phyloP scores from a whole-genome alignment of 2,329 filamentous ascomycete species.

The Venturia pyrina region DNA sequence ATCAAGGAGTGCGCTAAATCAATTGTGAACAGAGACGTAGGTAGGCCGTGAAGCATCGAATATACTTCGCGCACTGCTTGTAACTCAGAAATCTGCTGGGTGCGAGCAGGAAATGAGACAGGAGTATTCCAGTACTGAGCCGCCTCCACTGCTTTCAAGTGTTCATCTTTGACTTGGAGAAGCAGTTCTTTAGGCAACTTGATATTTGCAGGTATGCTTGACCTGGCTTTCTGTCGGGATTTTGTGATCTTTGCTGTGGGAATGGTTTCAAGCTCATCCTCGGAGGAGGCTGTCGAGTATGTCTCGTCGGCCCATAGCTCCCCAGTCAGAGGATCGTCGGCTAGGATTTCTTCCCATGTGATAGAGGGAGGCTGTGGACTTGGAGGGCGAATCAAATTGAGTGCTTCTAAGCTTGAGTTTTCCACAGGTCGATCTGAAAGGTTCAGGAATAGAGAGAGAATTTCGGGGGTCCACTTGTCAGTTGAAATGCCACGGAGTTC shows the following conservation, averaged over 20 bases:
- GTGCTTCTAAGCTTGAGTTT: conserved; percentile 54
- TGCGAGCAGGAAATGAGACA: neutral
- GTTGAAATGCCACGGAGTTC: conserved; percentile 44
- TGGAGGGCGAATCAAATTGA: conserved; percentile 33
- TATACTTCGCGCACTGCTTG: conserved; percentile 67
- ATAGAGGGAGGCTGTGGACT: conserved; percentile 40
- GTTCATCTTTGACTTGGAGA: conserved; percentile 18
- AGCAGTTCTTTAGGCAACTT: conserved; percentile 19
- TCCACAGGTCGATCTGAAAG: conserved; percentile 71
- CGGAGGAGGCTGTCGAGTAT: conserved; percentile 55
- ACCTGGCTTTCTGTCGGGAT: conserved; percentile 15
- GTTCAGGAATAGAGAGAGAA: conserved; percentile 66
- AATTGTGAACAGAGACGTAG: conserved; percentile 57
- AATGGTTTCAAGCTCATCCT: conserved; percentile 38
- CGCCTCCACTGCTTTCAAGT: conserved; percentile 21
- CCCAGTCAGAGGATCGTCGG: conserved; percentile 63
- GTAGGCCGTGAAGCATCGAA: conserved; percentile 74
- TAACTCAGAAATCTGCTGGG: conserved; percentile 43
- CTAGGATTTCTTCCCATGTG: conserved; percentile 71
- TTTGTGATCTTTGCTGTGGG: neutral
- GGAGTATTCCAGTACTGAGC: conserved; percentile 38
- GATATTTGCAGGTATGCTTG: conserved; percentile 20
- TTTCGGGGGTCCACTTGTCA: conserved; percentile 64
- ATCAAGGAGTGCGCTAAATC: conserved; percentile 30
- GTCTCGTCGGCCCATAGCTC: conserved; percentile 63